Conservation (phyloP, 2,329 filamentous ascomycete species). For the Penicillium sp. region DNA sequence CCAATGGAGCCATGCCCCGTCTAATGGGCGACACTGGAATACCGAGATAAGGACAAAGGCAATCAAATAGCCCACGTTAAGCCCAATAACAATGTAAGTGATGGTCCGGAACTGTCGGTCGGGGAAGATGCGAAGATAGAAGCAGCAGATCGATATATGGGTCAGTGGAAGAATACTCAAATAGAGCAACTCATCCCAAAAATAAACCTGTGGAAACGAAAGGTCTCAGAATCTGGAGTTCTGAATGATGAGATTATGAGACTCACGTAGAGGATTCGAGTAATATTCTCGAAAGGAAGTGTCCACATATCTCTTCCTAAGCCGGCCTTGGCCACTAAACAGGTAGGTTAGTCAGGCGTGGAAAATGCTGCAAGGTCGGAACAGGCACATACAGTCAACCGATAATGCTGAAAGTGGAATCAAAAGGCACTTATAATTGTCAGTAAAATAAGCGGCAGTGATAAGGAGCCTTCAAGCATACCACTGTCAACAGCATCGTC, state of each 20-base stretch:
- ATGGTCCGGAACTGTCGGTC: conserved; percentile 30
- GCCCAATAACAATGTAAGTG: conserved; percentile 30
- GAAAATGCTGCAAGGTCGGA: no score
- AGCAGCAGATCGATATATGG: conserved; percentile 34
- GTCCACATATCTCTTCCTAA: conserved; percentile 47
- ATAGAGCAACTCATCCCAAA: conserved; percentile 32
- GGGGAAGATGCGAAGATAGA: conserved; percentile 45
- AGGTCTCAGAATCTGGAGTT: conserved; percentile 8
- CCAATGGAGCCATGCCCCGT: conserved; percentile 42
- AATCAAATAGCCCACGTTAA: conserved; percentile 29
- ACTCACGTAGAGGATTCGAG: conserved; percentile 37
- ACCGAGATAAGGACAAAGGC: conserved; percentile 35
- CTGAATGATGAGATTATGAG: no score
- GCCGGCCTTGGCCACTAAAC: conserved; percentile 38
- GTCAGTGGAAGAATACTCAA: conserved; percentile 31
- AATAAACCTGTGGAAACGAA: conserved; percentile 30
- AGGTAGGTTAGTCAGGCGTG: conserved; percentile 5
- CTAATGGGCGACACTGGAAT: conserved; percentile 38
- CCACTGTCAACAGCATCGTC: conserved; percentile 34
- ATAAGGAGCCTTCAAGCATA: conserved; percentile 2
- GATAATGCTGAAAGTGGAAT: conserved; percentile 26
- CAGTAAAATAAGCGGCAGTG: background rate
- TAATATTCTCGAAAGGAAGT: conserved; percentile 42
- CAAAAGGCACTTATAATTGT: conserved; percentile 11
- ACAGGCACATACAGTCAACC: conserved; percentile 21